phyloP scores from a whole-genome alignment of 257 asterid species.

The Paraleonurus japonicus region DNA sequence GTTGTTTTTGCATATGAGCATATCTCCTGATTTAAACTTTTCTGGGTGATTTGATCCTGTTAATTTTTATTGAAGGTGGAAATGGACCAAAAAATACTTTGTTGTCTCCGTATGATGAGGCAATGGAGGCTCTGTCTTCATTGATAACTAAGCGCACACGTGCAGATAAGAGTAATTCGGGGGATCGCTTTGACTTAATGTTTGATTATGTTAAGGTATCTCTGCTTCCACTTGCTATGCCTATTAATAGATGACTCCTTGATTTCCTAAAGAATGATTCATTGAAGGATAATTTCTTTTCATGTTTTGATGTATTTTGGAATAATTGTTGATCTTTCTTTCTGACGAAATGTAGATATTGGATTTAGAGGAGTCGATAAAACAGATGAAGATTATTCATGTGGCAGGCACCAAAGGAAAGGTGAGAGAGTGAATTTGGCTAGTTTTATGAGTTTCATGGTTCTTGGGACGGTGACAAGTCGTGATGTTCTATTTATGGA shows the following conservation, averaged over 20 bases:
- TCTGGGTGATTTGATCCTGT: conserved; percentile 4
- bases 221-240: not conserved
- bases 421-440: conserved; percentile 38
- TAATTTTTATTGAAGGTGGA: conserved; percentile 34
- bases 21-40: conserved; percentile 9
- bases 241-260: not conserved
- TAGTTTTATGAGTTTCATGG: conserved; percentile 5
- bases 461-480: conserved; percentile 11
- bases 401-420: conserved; percentile 99
- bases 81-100: conserved; percentile 35
- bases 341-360: conserved; percentile 49
- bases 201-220: conserved; percentile 79
- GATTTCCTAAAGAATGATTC: not conserved
- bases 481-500: not conserved
- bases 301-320: not conserved
- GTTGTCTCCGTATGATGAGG: conserved; percentile 66
- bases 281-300: not conserved
- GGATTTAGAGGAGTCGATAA: conserved; percentile 82
- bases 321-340: conserved; percentile 18
- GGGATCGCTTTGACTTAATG: conserved; percentile 73
- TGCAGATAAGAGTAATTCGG: conserved; percentile 83
- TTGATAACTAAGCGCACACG: conserved; percentile 90
- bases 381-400: conserved; percentile 89
- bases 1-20: not conserved
- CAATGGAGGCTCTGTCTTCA: conserved; percentile 96